These are phyloP conservation scores for Jimgerdemannia lactiflua DNA, from an alignment of 192 early-diverging fungal genomes.

Conservation along the genomic window DNA sequence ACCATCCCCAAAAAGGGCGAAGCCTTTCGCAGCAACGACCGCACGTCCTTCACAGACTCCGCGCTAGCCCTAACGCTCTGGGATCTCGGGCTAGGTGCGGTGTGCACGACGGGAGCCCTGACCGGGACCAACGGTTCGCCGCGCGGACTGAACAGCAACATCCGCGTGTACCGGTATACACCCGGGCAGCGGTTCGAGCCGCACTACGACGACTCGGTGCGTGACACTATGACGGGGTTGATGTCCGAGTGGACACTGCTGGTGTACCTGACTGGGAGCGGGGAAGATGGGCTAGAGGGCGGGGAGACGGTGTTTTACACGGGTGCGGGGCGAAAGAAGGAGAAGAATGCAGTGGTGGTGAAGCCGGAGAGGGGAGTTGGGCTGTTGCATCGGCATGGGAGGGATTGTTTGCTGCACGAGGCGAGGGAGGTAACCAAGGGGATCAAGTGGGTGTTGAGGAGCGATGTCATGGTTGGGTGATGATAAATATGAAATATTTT, in stretches of 20 bases:
- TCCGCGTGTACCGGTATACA: slow-evolving; percentile 40
- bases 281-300: slow-evolving; percentile 26
- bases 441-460: slow-evolving; percentile 37
- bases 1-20: slow-evolving; percentile 33
- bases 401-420: slow-evolving; percentile 39
- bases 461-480: slow-evolving; percentile 21
- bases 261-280: slow-evolving; percentile 34
- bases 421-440: slow-evolving; percentile 34
- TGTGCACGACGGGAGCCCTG: not conserved
- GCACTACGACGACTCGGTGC: slow-evolving; percentile 38
- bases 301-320: slow-evolving; percentile 47
- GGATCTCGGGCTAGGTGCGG: slow-evolving; percentile 12
- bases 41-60: slow-evolving; percentile 24
- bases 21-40: slow-evolving; percentile 39
- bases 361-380: slow-evolving; percentile 32
- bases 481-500: too few species aligned
- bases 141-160: slow-evolving; percentile 34
- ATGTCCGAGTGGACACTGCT: slow-evolving; percentile 42
- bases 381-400: slow-evolving; percentile 38
- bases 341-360: slow-evolving; percentile 24
- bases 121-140: slow-evolving; percentile 5
- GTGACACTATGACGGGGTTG: slow-evolving; percentile 21
- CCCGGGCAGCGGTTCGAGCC: slow-evolving; percentile 33
- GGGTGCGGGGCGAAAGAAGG: slow-evolving; percentile 7
- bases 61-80: slow-evolving; percentile 27